These are phyloP conservation scores for Malassezia vespertilionis DNA, from an alignment of 1,284 basidiomycete species.

Conservation along the genomic window DNA sequence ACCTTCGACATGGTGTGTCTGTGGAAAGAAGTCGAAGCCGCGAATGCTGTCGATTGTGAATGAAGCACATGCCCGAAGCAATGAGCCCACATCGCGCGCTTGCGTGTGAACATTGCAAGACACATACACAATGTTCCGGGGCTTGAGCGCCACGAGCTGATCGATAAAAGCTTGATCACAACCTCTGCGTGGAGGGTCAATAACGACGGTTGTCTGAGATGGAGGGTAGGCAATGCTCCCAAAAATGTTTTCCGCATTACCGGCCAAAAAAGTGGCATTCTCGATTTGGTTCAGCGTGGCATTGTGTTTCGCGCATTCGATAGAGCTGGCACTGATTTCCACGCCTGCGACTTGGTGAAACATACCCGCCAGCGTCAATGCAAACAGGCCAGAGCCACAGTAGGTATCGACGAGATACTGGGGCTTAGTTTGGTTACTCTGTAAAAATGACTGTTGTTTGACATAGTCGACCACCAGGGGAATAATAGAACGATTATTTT, in stretches of 20 bases:
- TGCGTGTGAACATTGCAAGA: slow-evolving; percentile 50
- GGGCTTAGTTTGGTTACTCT: slow-evolving; percentile 5
- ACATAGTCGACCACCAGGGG: slow-evolving; percentile 72
- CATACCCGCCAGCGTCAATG: slow-evolving; percentile 68
- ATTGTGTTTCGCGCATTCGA: slow-evolving; percentile 68
- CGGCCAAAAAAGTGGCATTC: slow-evolving; percentile 52
- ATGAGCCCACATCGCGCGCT: slow-evolving; percentile 48
- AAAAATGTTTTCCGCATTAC: slow-evolving; percentile 55
- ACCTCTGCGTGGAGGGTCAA: slow-evolving; percentile 25
- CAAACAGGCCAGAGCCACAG: slow-evolving; percentile 70
- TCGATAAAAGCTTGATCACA: slow-evolving; percentile 35
- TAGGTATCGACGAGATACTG: slow-evolving; percentile 44
- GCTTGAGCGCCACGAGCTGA: slow-evolving; percentile 38
- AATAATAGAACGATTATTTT: slow-evolving; percentile 92
- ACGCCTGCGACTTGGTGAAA: slow-evolving; percentile 78
- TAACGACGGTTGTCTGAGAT: slow-evolving; percentile 54
- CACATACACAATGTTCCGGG: slow-evolving; percentile 52
- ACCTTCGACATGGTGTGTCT: slow-evolving; percentile 46
- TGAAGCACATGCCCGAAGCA: slow-evolving; percentile 23
- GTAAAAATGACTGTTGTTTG: slow-evolving; percentile 41
- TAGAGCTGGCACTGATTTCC: slow-evolving; percentile 63
- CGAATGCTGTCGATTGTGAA: slow-evolving; percentile 39
- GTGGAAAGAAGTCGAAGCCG: slow-evolving; percentile 45
- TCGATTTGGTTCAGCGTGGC: slow-evolving; percentile 60
- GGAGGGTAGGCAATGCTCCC: slow-evolving; percentile 56